Conservation (phyloP, 2,329 filamentous ascomycete genomes). For the Talaromyces verruculosus region DNA sequence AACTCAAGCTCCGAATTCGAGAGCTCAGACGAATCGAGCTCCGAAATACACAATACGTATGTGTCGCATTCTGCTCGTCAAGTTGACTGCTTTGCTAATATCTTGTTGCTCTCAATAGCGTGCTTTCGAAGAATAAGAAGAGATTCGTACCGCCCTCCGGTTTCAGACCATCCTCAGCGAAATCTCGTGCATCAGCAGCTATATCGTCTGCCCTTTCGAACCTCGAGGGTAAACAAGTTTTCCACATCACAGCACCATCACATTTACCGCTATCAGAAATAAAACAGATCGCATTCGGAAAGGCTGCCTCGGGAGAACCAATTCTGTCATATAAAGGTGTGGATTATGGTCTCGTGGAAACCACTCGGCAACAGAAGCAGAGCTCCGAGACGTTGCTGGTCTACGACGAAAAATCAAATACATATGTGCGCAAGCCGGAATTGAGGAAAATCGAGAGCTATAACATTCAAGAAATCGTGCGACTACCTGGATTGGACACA, state of each 20-base stretch:
- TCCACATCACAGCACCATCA: slow-evolving; percentile 50
- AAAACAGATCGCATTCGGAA: slow-evolving; percentile 46
- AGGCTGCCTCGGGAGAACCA: slow-evolving; percentile 42
- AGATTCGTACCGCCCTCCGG: slow-evolving; percentile 46
- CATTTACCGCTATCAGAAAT: slow-evolving; percentile 47
- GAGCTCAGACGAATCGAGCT: slow-evolving; percentile 10
- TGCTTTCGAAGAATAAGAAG: slow-evolving; percentile 18
- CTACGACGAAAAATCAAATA: slow-evolving; percentile 38
- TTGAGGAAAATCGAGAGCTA: slow-evolving; percentile 34
- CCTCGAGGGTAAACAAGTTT: slow-evolving; percentile 48
- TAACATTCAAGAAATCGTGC: slow-evolving; percentile 40
- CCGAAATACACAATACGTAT: slow-evolving; percentile 22
- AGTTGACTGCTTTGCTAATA: neutral
- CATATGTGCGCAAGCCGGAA: slow-evolving; percentile 31
- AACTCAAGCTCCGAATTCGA: slow-evolving; percentile 25
- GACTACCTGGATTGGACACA: slow-evolving; percentile 31
- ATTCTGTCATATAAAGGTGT: slow-evolving; percentile 45
- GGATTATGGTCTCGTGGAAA: slow-evolving; percentile 42
- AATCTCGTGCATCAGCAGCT: slow-evolving; percentile 34
- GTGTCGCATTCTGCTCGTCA: slow-evolving; percentile 17
- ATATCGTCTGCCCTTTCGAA: slow-evolving; percentile 38
- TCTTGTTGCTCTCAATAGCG: neutral
- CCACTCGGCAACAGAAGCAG: slow-evolving; percentile 33
- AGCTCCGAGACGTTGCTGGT: slow-evolving; percentile 37
- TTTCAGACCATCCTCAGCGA: slow-evolving; percentile 41